Conservation (phyloP, 2,329 filamentous ascomycete species). For the Ophiostoma fasciatum region DNA sequence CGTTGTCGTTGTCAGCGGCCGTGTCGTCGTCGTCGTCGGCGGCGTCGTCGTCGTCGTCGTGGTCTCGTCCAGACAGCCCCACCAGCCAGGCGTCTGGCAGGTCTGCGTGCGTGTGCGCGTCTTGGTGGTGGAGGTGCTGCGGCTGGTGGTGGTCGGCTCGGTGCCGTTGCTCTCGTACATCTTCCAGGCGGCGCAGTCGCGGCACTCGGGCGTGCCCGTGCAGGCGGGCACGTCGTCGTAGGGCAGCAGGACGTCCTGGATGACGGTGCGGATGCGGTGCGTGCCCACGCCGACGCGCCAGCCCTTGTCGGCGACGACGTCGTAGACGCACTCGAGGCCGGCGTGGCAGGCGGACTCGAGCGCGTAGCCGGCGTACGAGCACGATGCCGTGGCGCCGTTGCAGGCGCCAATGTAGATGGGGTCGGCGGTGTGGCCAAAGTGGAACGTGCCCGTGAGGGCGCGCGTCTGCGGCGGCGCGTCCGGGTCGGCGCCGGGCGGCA, state of each 20-base stretch:
- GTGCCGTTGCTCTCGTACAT: conserved; percentile 88
- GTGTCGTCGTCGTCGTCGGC: conserved; percentile 26
- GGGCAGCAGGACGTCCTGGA: conserved; percentile 69
- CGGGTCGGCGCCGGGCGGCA: conserved; percentile 64
- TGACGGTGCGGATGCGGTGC: conserved; percentile 79
- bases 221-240: conserved; percentile 74
- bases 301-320: conserved; percentile 79
- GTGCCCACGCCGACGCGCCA: conserved; percentile 87
- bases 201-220: conserved; percentile 60
- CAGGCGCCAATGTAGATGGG: conserved; percentile 86
- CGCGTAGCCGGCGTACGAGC: conserved; percentile 84
- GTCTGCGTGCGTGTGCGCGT: conserved; percentile 65
- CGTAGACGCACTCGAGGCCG: conserved; percentile 76
- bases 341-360: conserved; percentile 89
- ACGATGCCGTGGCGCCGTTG: conserved; percentile 77
- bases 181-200: conserved; percentile 87
- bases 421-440: conserved; percentile 92
- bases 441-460: conserved; percentile 61
- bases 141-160: conserved; percentile 45
- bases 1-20: too few species aligned
- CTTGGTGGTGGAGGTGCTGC: conserved; percentile 46
- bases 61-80: conserved; percentile 59
- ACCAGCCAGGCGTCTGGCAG: conserved; percentile 83
- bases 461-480: conserved; percentile 57
- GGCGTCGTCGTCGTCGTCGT: conserved; percentile 32